Conservation (phyloP, 305 asterid species). For the Solanum hybrid region DNA sequence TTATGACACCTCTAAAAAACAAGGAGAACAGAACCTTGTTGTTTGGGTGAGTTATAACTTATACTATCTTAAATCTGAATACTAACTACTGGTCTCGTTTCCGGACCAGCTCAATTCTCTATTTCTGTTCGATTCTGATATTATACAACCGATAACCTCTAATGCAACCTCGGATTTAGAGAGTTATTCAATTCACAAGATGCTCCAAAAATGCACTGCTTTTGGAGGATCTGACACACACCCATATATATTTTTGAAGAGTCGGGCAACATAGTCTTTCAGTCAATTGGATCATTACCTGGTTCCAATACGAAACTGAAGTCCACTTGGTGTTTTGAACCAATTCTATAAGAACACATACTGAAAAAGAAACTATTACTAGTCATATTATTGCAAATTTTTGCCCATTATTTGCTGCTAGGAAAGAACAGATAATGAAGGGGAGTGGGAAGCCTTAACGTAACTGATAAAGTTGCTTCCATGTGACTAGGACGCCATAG, state of each 20-base stretch:
- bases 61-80: not conserved
- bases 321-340: not conserved
- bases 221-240: not conserved
- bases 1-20: not conserved
- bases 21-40: constrained; percentile 12
- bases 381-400: not conserved
- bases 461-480: not conserved
- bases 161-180: not conserved
- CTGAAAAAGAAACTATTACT: not conserved
- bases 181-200: not conserved
- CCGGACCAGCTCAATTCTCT: not conserved
- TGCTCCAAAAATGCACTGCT: too few relatives aligned
- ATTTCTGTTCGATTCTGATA: not conserved
- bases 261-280: not conserved
- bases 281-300: not conserved
- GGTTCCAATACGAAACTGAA: not conserved
- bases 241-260: not conserved
- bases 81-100: not conserved
- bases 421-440: not conserved
- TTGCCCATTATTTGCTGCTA: not conserved
- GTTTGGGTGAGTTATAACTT: not conserved
- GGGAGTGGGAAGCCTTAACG: not conserved
- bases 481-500: not conserved
- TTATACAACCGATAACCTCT: not conserved
- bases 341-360: not conserved